phyloP scores from a whole-genome alignment of 192 early-diverging fungal genomes.

The Coemansia sp. region DNA sequence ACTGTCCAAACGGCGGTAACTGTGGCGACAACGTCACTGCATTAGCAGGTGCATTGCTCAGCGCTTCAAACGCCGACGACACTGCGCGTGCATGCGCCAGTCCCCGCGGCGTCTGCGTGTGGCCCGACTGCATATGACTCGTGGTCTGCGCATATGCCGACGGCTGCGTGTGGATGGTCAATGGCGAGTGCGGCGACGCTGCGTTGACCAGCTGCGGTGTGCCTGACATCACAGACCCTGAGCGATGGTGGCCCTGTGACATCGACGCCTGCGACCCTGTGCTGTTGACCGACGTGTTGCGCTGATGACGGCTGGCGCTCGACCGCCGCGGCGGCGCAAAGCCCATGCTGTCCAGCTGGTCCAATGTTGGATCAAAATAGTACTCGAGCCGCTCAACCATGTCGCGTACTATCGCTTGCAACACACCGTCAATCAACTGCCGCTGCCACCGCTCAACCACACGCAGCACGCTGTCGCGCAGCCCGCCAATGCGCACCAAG shows the following conservation, averaged over 20 bases:
- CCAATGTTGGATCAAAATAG: conserved; percentile 44
- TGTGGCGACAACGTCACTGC: conserved; percentile 3
- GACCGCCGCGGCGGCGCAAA: conserved; percentile 15
- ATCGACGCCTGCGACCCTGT: conserved; percentile 30
- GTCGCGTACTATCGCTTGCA: conserved; percentile 39
- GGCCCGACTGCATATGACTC: background rate
- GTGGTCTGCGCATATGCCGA: background rate
- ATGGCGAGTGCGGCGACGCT: conserved; percentile 22
- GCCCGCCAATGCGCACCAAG: conserved; percentile 41
- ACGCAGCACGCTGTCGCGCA: conserved; percentile 29
- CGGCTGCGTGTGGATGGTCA: conserved; percentile 21
- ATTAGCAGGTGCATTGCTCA: conserved; percentile 20
- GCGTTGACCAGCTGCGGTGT: conserved; percentile 8
- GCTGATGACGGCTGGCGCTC: conserved; percentile 35
- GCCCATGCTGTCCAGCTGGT: conserved; percentile 7
- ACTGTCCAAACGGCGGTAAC: background rate
- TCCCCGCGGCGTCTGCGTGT: conserved; percentile 22
- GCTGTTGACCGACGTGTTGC: conserved; percentile 33
- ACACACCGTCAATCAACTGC: conserved; percentile 30
- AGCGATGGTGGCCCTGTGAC: conserved; percentile 15
- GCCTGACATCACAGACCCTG: conserved; percentile 27
- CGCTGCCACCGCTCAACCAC: conserved; percentile 37
- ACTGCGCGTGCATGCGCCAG: conserved; percentile 43
- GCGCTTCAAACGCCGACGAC: conserved; percentile 47
- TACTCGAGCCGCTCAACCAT: conserved; percentile 50